Base-by-base conservation (phyloP, 805 yeast genomes). In the Myxozyma mucilagina region DNA sequence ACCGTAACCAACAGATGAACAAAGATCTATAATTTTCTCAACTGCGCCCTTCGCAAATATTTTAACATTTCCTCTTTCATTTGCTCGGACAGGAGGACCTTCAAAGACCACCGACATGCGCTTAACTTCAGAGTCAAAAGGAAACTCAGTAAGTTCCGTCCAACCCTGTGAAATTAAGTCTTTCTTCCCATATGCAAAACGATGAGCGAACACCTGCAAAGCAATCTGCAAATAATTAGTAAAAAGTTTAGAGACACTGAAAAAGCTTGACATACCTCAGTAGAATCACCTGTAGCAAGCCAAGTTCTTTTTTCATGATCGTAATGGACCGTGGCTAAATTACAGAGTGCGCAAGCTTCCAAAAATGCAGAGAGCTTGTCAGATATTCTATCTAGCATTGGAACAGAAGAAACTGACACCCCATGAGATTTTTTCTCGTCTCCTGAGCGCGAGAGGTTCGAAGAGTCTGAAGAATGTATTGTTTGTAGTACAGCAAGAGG, bases 221-320 rank as follows among this genome's bases (percentile, higher is more conserved):
- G 96, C 96, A 69, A 87, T 85, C 76, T 58, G 43, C 9, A 13
- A 20, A 10, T 16, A 45, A 20, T 35, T 38, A 47, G 44, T 51
- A 13, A 43, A 18, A 13, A 38, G 5, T n/a, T 38, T 13, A 13
- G 8, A 31, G 11, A 9, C 7, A 36, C 11, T 11, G 9, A 11
- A 3, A 18, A 31, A 14, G 11, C 14, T 3, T 14, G 8, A 35
- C 47, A 16, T 55, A 54, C 59, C 60, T 90, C 96, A 2, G 96
- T 90, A 45, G 96, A 93, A 71, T 90, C 96, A 61, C 96, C 96
- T 70, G 85, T 86, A 10, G 90, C 91, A 67, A 82, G 83, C 96
- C 96, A 89, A 18, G 75, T 73, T 34, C 80, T 80, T 16, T 76
- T 78, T 20, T 73, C 75, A n/a, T 71, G 74, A 60, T 80, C 75